phyloP scores from a whole-genome alignment of 2,329 filamentous ascomycete genomes.

The Orbilia blumenaviensis region DNA sequence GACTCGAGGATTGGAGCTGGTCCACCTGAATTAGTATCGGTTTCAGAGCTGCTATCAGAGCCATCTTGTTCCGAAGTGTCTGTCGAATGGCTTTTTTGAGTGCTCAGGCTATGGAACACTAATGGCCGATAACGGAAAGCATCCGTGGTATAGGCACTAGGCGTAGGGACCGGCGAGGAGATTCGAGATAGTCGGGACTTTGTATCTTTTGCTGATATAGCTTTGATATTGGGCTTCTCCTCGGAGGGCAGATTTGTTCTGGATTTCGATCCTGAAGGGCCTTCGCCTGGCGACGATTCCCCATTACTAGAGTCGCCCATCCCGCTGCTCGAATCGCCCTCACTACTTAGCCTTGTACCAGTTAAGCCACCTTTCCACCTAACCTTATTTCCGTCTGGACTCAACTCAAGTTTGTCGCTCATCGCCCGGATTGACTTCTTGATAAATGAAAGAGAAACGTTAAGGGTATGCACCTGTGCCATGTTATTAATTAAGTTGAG shows the following conservation, averaged over 20 bases:
- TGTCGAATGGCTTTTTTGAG: constrained; percentile 31
- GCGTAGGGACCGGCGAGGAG: neutral
- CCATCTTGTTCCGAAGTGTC: constrained; percentile 35
- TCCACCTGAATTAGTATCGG: constrained; percentile 28
- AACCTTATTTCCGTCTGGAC: constrained; percentile 78
- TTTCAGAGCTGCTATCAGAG: constrained; percentile 38
- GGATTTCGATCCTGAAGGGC: constrained; percentile 60
- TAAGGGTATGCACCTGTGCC: constrained; percentile 85
- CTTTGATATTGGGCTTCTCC: constrained; percentile 58
- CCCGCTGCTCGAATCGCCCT: constrained; percentile 66
- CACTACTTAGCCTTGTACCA: constrained; percentile 73
- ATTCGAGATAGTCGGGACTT: constrained; percentile 47
- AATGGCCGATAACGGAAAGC: constrained; percentile 41
- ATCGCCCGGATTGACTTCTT: constrained; percentile 74
- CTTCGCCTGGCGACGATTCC: constrained; percentile 62
- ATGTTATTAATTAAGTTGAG: constrained; percentile 81
- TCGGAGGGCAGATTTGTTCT: constrained; percentile 60
- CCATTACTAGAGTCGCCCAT: constrained; percentile 63
- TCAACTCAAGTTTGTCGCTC: constrained; percentile 80
- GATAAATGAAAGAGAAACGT: constrained; percentile 80
- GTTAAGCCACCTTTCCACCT: constrained; percentile 78
- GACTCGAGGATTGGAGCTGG: constrained; percentile 44
- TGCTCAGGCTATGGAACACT: constrained; percentile 26
- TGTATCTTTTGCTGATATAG: constrained; percentile 59
- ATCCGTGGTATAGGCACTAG: constrained; percentile 14